Percentiles rank a stretch among this genome's conserved stretches.
These are phyloP conservation scores for Saraca asoca DNA, from an alignment of 331 rosid genomes.

Conservation along the genomic window DNA sequence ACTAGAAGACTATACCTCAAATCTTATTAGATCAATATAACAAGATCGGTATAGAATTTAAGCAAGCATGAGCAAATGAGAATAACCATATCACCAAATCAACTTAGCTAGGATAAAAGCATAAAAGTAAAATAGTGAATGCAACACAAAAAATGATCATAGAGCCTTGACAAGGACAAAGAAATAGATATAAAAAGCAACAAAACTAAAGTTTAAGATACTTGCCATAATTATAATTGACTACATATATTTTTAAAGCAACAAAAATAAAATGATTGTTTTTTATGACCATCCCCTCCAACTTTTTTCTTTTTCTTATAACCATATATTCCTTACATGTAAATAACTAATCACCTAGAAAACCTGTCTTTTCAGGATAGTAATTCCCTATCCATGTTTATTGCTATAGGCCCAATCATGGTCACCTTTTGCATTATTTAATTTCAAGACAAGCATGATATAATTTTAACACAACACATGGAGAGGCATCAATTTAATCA, in stretches of 20 bases:
- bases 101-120: constrained; percentile 3
- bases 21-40: constrained; percentile 31
- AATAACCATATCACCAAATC: constrained; percentile 1
- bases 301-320: background rate
- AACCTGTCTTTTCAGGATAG: background rate
- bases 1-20: constrained; percentile 18
- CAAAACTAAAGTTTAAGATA: no score
- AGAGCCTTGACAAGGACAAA: background rate
- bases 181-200: no score
- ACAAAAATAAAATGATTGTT: no score
- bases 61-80: constrained; percentile 10
- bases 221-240: no score
- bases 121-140: background rate
- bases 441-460: background rate
- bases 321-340: constrained; percentile 16
- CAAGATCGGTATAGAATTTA: constrained; percentile 22
- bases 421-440: no score
- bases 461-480: constrained; percentile 7
- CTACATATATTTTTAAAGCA: no score
- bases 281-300: no score
- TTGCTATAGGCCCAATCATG: background rate
- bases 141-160: constrained; percentile 14
- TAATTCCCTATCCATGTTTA: background rate
- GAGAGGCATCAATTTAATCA: background rate
- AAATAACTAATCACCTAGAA: constrained; percentile 7